Evolutionary conservation across 1,284 basidiomycete species (phyloP), one percentile per base, ranked within the genome.

Genomic region (Heterobasidion occidentale): DNA sequence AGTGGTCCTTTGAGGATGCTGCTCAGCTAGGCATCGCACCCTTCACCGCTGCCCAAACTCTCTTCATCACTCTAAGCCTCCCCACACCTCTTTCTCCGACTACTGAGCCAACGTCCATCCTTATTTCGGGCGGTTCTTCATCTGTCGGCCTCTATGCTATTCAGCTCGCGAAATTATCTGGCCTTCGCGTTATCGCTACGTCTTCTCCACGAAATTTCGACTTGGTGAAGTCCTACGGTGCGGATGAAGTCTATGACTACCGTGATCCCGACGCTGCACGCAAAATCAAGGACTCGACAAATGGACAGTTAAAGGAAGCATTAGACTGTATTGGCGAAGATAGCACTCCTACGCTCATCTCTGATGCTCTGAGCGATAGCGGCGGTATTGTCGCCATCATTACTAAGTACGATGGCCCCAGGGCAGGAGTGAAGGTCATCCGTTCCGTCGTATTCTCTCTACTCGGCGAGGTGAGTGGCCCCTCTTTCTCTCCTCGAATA

Each of bases 161-260:
- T 17, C 74, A 77, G 61, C 64, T 77, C 19, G 73, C 75, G 7
- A 70, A 69, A 51, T 56, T 70, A 2, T 57, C 69, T 0, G 75
- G 75, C 5, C 66, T 73, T 56, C 63, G 64, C 11, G 71, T 77
- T 35, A 63, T 77, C 33, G 67, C 72, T 6, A 73, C 75, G 6
- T 67, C 73, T 9, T 75, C 74, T 3, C 64, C 68, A 2, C 61
- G 62, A 50, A 71, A 73, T 58, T 64, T 66, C 46, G 65, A 62
- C 8, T 64, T 68, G 38, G 57, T 74, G 52, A 65, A 63, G 52
- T 60, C 61, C 2, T 61, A 71, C 8, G 74, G 76, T 2, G 76
- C 75, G 5, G 68, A 71, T 15, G 69, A 67, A 12, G 69, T 72
- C 3, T 71, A 74, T 56, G 70, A 76, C 58, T 71, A 73, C 53